Conservation (phyloP, 495 filamentous ascomycete species). For the Neurospora sp. region DNA sequence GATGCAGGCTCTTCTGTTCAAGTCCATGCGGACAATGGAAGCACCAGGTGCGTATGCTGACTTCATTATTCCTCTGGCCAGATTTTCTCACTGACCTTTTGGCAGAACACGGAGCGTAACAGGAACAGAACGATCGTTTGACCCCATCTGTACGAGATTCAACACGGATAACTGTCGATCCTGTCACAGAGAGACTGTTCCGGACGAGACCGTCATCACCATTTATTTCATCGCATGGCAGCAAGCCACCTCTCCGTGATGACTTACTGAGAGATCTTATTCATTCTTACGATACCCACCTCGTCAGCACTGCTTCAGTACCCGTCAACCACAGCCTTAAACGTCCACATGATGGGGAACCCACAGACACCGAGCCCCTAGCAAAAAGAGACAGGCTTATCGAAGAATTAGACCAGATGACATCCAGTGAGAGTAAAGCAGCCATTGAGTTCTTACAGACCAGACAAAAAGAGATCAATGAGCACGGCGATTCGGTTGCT, state of each 20-base stretch:
- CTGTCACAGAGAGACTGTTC: neutral
- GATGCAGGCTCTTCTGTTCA: slow-evolving; percentile 22
- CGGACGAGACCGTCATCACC: neutral
- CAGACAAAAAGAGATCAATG: neutral
- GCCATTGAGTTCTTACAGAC: neutral
- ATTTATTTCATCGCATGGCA: slow-evolving; percentile 4
- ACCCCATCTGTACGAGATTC: neutral
- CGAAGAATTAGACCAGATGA: slow-evolving; percentile 18
- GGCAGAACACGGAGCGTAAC: neutral
- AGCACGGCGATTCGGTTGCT: neutral
- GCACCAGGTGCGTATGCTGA: slow-evolving; percentile 12
- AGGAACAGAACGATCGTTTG: neutral
- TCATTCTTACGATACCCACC: neutral
- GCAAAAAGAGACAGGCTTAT: slow-evolving; percentile 21
- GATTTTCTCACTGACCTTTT: neutral
- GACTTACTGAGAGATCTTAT: slow-evolving; percentile 20
- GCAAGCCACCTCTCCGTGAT: slow-evolving; percentile 8
- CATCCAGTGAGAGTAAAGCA: neutral
- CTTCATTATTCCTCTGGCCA: neutral
- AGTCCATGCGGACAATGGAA: slow-evolving; percentile 14
- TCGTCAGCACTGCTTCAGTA: neutral
- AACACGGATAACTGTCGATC: neutral
- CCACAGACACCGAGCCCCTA: slow-evolving; percentile 8
- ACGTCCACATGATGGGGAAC: slow-evolving; percentile 14
- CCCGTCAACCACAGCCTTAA: slow-evolving; percentile 9